These are phyloP conservation scores for Puccinellia tenuiflora DNA, from an alignment of 176 grass and related monocot species.

Conservation along the genomic window DNA sequence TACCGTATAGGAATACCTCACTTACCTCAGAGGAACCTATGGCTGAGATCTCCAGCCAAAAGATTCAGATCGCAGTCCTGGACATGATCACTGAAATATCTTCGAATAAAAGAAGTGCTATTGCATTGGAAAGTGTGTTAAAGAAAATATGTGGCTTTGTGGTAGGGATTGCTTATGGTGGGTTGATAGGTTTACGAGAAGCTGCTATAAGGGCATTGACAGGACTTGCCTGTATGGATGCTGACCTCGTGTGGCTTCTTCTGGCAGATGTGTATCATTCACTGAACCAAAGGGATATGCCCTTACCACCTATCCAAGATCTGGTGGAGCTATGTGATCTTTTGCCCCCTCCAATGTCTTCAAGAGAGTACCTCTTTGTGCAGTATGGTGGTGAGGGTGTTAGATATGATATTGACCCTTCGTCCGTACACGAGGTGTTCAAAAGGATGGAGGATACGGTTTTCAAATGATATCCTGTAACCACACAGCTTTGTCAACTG, in stretches of 20 bases:
- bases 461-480: constrained; percentile 19
- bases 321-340: constrained; percentile 52
- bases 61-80: constrained; percentile 78
- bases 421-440: constrained; percentile 47
- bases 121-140: constrained; percentile 64
- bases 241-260: constrained; percentile 91
- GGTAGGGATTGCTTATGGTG: constrained; percentile 80
- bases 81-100: constrained; percentile 73
- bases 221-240: constrained; percentile 66
- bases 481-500: not conserved
- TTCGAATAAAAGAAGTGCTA: constrained; percentile 50
- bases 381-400: constrained; percentile 68
- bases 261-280: constrained; percentile 84
- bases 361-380: constrained; percentile 71
- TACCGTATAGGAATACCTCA: constrained; percentile 69
- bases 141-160: constrained; percentile 88
- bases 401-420: constrained; percentile 61
- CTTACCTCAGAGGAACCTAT: constrained; percentile 59
- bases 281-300: constrained; percentile 46
- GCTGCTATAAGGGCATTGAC: constrained; percentile 62
- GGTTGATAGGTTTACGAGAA: constrained; percentile 51
- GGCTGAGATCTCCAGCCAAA: constrained; percentile 87
- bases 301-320: constrained; percentile 34
- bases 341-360: constrained; percentile 51
- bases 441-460: constrained; percentile 35